These are phyloP conservation scores for Chlamydomonas sp. DNA, from an alignment of 139 green algal genomes.

Conservation along the genomic window DNA sequence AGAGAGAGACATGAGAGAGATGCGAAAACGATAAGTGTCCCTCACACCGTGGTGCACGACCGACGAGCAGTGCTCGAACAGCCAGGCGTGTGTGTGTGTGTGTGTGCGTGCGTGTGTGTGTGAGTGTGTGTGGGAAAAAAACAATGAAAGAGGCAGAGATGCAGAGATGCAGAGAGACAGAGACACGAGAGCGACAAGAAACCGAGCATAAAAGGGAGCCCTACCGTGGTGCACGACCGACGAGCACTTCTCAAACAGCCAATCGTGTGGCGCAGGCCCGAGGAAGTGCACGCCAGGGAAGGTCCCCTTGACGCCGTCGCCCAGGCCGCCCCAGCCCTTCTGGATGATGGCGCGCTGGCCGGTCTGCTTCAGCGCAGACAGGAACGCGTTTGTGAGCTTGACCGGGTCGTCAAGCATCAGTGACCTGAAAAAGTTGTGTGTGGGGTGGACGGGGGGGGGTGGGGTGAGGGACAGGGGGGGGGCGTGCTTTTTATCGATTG, in stretches of 20 bases:
- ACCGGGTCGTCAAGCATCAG: slow-evolving; percentile 16
- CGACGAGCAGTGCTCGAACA: slow-evolving; percentile 17
- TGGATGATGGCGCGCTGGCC: slow-evolving; percentile 24
- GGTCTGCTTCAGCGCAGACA: too few species aligned
- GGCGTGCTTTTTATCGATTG: too few species aligned
- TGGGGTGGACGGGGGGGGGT: too few species aligned
- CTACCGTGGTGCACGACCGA: slow-evolving; percentile 71
- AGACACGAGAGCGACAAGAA: too few species aligned
- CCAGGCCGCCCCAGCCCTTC: slow-evolving; percentile 20
- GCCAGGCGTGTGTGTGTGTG: slow-evolving; percentile 18
- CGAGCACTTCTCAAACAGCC: slow-evolving; percentile 20
- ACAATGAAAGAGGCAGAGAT: too few species aligned
- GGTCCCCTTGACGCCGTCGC: too few species aligned
- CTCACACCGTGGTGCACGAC: slow-evolving; percentile 70
- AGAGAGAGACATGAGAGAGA: not conserved
- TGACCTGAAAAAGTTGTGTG: too few species aligned
- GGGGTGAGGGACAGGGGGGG: too few species aligned
- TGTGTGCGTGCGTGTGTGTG: slow-evolving; percentile 11
- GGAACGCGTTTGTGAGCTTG: slow-evolving; percentile 20
- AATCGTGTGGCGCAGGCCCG: slow-evolving; percentile 28
- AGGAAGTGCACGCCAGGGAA: too few species aligned
- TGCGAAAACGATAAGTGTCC: slow-evolving; percentile 32
- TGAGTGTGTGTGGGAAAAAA: too few species aligned
- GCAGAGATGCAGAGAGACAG: too few species aligned
- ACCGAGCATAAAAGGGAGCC: too few species aligned